These are phyloP conservation scores for Poa pratensis DNA, from an alignment of 176 grass and related monocot genomes.

Conservation along the genomic window DNA sequence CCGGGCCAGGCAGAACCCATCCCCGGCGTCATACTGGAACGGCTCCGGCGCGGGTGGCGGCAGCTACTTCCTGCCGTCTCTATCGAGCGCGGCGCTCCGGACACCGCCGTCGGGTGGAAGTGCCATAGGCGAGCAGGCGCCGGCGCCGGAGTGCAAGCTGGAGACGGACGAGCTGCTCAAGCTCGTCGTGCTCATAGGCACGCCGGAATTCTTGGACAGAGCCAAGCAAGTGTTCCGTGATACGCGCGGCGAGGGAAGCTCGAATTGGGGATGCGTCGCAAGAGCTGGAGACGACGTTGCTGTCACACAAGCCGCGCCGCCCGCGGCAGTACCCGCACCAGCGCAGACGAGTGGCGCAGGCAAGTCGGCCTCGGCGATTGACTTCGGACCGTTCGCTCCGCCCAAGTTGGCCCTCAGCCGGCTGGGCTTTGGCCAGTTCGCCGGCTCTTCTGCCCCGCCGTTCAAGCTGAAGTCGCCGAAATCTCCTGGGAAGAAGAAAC, in stretches of 20 bases:
- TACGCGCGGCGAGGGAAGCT: not conserved
- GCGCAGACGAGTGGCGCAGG: not conserved
- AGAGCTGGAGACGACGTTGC: not conserved
- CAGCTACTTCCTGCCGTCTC: not conserved
- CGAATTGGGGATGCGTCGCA: not conserved
- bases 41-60: not conserved
- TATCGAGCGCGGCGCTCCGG: not conserved
- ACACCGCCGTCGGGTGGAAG: not conserved
- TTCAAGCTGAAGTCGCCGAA: conserved; percentile 44
- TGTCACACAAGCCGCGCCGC: not conserved
- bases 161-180: conserved; percentile 64
- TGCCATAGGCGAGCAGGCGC: not conserved
- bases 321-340: not conserved
- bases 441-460: conserved; percentile 26
- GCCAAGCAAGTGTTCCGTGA: conserved; percentile 35
- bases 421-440: conserved; percentile 55
- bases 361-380: not conserved
- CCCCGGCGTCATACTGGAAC: conserved; percentile 12
- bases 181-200: conserved; percentile 42
- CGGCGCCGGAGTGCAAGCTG: conserved; percentile 34
- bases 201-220: conserved; percentile 44
- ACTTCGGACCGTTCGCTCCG: conserved; percentile 42
- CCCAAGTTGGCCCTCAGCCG: conserved; percentile 46
- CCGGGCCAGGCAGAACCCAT: conserved; percentile 22
- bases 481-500: conserved; percentile 38